Percentiles rank a stretch among this genome's conserved stretches.
These are phyloP conservation scores for Setaria italica DNA, from an alignment of 202 grass and related monocot species.

Conservation along the genomic window DNA sequence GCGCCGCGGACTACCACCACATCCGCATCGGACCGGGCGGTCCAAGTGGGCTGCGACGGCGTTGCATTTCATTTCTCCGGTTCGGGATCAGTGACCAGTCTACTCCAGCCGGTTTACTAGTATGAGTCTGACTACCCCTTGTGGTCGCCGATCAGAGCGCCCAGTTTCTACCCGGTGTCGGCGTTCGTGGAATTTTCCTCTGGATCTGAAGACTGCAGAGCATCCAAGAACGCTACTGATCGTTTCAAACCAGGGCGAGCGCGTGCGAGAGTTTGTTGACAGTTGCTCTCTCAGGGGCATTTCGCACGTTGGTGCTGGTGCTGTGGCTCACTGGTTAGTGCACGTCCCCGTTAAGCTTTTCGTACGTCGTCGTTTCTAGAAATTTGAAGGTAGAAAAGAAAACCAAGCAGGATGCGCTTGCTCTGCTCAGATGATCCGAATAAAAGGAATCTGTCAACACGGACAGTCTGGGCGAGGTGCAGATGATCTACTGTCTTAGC, in stretches of 20 bases:
- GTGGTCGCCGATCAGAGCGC: not conserved
- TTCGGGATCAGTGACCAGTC: not conserved
- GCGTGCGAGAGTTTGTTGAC: not conserved
- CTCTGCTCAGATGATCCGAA: not conserved
- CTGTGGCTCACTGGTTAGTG: not conserved
- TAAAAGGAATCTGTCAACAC: not conserved
- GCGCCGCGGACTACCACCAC: not conserved
- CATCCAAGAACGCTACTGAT: not conserved
- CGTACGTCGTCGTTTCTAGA: not conserved
- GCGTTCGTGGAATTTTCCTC: not conserved
- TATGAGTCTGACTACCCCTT: not conserved
- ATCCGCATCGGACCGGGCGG: not conserved
- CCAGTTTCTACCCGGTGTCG: not conserved
- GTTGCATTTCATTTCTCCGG: too few relatives aligned
- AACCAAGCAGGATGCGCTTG: not conserved
- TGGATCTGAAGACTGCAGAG: not conserved
- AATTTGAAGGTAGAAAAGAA: not conserved
- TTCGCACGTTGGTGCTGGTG: not conserved
- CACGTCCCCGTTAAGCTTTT: not conserved
- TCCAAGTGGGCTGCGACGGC: not conserved
- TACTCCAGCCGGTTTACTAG: not conserved
- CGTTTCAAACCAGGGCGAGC: not conserved
- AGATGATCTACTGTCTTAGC: not conserved
- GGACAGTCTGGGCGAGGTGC: not conserved
- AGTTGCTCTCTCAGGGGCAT: not conserved